A percentile compares a stretch with the other conserved stretches of the same genome.
phyloP scores from a whole-genome alignment of 495 filamentous ascomycete species.

The Pseudevernia furfuracea region DNA sequence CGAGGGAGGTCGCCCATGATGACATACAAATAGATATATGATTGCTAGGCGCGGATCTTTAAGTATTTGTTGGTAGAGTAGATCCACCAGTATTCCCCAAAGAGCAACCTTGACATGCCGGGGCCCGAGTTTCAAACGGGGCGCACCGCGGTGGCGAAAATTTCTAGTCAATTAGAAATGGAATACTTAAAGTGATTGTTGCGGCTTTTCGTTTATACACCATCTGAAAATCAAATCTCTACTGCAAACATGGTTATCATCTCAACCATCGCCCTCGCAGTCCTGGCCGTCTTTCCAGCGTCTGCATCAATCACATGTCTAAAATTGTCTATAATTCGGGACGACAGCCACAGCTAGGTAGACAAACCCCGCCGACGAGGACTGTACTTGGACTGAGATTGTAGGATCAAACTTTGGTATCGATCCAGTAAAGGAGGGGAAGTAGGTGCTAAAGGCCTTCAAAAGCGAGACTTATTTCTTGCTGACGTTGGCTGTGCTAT shows the following conservation, averaged over 20 bases:
- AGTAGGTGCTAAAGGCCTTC: constrained; percentile 7
- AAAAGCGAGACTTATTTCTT: neutral
- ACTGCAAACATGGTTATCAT: neutral
- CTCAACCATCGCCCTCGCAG: neutral
- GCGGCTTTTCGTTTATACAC: neutral
- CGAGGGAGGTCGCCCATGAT: neutral
- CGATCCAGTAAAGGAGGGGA: constrained; percentile 14
- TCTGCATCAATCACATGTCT: constrained; percentile 19
- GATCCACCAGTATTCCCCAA: neutral
- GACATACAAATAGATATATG: neutral
- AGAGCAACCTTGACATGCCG: neutral
- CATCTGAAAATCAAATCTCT: neutral
- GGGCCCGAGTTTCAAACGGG: neutral
- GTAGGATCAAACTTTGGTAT: constrained; percentile 25
- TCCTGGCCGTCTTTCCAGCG: neutral
- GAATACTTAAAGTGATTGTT: neutral
- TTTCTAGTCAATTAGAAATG: neutral
- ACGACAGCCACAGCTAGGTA: constrained; percentile 18
- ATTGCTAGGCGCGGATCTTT: constrained; percentile 6
- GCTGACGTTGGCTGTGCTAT: neutral
- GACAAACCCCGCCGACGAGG: constrained; percentile 12
- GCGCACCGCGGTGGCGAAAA: neutral
- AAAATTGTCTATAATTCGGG: constrained; percentile 16
- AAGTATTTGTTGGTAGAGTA: neutral
- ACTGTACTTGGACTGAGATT: constrained; percentile 18